These are phyloP conservation scores for Vicia sativa DNA, from an alignment of 306 rosid species.

Conservation along the genomic window DNA sequence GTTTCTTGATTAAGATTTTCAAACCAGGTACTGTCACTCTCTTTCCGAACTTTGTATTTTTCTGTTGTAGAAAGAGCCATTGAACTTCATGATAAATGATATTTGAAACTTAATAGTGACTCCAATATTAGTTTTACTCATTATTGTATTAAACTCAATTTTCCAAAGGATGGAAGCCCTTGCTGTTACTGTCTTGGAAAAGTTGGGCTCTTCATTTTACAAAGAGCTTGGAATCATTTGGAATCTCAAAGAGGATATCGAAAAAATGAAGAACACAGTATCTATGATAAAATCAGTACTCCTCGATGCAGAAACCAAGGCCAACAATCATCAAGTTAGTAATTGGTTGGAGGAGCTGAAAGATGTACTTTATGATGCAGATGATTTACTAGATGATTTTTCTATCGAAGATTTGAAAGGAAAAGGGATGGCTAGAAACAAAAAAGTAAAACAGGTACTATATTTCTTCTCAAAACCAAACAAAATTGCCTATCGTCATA, in stretches of 20 bases:
- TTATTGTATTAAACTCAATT: background rate
- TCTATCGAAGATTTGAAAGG: conserved; percentile 22
- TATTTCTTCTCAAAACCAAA: conserved; percentile 36
- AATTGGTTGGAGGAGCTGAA: conserved; percentile 41
- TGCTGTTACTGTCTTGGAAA: conserved; percentile 19
- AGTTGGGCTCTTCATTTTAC: conserved; percentile 9
- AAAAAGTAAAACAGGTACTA: background rate
- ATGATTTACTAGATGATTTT: conserved; percentile 44
- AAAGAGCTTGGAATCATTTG: conserved; percentile 31
- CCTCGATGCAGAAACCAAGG: conserved; percentile 41
- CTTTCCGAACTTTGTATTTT: no score
- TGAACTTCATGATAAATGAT: no score
- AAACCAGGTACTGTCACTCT: background rate
- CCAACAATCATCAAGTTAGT: conserved; percentile 17
- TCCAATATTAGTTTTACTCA: no score
- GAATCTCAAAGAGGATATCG: conserved; percentile 25
- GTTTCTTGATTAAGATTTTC: no score
- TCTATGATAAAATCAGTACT: conserved; percentile 35
- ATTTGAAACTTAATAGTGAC: no score
- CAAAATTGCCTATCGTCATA: conserved; percentile 10
- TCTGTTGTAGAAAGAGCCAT: no score
- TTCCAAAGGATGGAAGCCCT: conserved; percentile 36
- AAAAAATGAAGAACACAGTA: conserved; percentile 23
- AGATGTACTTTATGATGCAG: conserved; percentile 47
- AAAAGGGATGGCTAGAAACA: conserved; percentile 10